Conservation (phyloP, 2,329 filamentous ascomycete species). For the Fusarium begoniae region DNA sequence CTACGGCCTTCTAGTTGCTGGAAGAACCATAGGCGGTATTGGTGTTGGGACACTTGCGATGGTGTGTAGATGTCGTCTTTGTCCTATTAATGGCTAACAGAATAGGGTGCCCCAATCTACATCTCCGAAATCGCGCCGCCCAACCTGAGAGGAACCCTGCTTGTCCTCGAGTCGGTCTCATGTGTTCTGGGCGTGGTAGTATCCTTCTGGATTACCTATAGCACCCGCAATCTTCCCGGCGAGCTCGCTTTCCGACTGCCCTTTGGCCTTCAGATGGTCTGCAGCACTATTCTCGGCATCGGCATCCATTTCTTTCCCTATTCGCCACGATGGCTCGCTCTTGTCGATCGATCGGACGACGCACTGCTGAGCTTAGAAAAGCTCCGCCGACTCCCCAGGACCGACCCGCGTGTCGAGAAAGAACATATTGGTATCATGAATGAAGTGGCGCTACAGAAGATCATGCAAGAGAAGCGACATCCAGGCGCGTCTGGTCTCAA, state of each 20-base stretch:
- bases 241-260: conserved; percentile 53
- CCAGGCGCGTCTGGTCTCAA: neutral
- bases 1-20: conserved; percentile 23
- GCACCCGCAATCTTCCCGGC: conserved; percentile 54
- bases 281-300: conserved; percentile 39
- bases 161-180: conserved; percentile 58
- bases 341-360: conserved; percentile 51
- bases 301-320: conserved; percentile 59
- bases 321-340: conserved; percentile 57
- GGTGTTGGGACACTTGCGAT: conserved; percentile 60
- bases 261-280: conserved; percentile 43
- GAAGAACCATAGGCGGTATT: conserved; percentile 50
- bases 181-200: conserved; percentile 53
- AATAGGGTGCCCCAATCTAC: conserved; percentile 54
- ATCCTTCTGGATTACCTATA: conserved; percentile 65
- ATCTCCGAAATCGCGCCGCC: conserved; percentile 61
- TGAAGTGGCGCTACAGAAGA: neutral
- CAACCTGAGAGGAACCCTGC: conserved; percentile 57
- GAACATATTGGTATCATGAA: neutral
- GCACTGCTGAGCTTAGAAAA: conserved; percentile 49
- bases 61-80: neutral
- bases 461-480: conserved; percentile 1
- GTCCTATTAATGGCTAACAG: neutral
- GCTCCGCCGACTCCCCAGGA: conserved; percentile 52
- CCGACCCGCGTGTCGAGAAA: conserved; percentile 51